phyloP scores from a whole-genome alignment of 108 stramenopile species.

The Discostella pseudostelligera region DNA sequence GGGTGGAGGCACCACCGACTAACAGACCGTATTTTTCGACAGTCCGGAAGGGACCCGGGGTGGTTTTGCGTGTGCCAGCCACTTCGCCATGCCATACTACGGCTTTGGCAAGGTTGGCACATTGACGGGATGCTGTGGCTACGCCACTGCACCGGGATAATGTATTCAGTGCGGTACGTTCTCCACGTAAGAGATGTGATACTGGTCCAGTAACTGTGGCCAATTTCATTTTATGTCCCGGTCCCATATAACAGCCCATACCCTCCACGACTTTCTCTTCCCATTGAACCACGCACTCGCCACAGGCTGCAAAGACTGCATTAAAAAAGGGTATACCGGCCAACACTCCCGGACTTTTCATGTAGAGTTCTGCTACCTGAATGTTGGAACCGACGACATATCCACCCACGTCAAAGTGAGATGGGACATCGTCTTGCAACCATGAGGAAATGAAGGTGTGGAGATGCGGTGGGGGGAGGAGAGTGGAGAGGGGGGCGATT shows the following conservation, averaged over 20 bases:
- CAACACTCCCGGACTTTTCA: slow-evolving; percentile 85
- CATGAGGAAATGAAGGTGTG: slow-evolving; percentile 55
- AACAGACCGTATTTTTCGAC: slow-evolving; percentile 99
- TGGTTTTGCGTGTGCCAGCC: slow-evolving; percentile 98
- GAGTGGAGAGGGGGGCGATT: slow-evolving; percentile 33
- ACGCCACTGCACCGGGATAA: slow-evolving; percentile 95
- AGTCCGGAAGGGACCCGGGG: slow-evolving; percentile 92
- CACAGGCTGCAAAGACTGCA: slow-evolving; percentile 73
- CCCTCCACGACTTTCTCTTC: slow-evolving; percentile 74
- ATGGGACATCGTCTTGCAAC: slow-evolving; percentile 94
- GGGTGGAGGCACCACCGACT: slow-evolving; percentile 95
- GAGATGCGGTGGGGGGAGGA: slow-evolving; percentile 48
- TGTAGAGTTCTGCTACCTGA: slow-evolving; percentile 69
- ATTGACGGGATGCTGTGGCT: slow-evolving; percentile 73
- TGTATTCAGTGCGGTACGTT: slow-evolving; percentile 95
- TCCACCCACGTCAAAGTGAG: slow-evolving; percentile 95
- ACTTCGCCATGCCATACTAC: slow-evolving; percentile 89
- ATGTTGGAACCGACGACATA: slow-evolving; percentile 82
- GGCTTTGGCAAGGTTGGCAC: slow-evolving; percentile 50
- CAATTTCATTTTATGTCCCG: slow-evolving; percentile 65
- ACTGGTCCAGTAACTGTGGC: slow-evolving; percentile 91
- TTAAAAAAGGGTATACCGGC: slow-evolving; percentile 95
- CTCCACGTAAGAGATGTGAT: slow-evolving; percentile 88
- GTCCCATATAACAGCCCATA: too few relatives aligned
- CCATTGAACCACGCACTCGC: slow-evolving; percentile 87